Evolutionary conservation across 23 red algal genomes (phyloP), one percentile per base, ranked within the genome.

Genomic region (Rhodosorus marinus): DNA sequence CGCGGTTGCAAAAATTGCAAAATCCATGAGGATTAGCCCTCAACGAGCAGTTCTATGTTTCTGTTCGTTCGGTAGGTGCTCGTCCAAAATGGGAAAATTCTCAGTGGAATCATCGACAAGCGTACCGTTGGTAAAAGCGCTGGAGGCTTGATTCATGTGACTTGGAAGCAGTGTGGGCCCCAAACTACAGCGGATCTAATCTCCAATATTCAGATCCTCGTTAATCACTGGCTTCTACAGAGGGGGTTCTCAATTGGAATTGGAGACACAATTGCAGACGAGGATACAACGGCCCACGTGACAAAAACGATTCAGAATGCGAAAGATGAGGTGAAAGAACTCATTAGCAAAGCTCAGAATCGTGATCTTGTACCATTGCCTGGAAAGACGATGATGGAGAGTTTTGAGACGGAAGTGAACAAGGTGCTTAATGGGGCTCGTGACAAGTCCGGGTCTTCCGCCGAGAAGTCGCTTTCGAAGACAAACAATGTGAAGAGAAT

Each of bases 401-500:
- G 79, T 15, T 83, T 98, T 59, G 90, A 98, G 57, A 72, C 74
- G 1, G 73, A 80, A 33, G 81, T 98, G 29, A 98, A 98, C 33
- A 80, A 78, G 32, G 72, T 80, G 25, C 56, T 98, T 11, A 98
- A 98, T 52, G 60, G 69, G 21, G 90, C 90, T 29, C 70, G 90
- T n/a, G 81, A 98, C 26, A 85, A 80, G 48, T 81, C 81, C 36
- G 90, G 90, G 29, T 77, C 76, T 0, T 84, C 70, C 1, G 90
- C 90, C n/a, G 74, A 84, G 49, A 51, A 81, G 27, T 83, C 76
- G 0, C 70, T 98, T 19, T 54, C 82, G 8, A 59, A 67, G 23
- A 81, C 68, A 24, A 98, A 98, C 62, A 98, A 98, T 56, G 67
- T 98, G 51, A 98, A 98, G 56, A 41, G 90, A 57, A 98, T 98